Evolutionary conservation across 2,329 filamentous ascomycete genomes (phyloP).

Genomic region (Curvularia hawaiiensis): DNA sequence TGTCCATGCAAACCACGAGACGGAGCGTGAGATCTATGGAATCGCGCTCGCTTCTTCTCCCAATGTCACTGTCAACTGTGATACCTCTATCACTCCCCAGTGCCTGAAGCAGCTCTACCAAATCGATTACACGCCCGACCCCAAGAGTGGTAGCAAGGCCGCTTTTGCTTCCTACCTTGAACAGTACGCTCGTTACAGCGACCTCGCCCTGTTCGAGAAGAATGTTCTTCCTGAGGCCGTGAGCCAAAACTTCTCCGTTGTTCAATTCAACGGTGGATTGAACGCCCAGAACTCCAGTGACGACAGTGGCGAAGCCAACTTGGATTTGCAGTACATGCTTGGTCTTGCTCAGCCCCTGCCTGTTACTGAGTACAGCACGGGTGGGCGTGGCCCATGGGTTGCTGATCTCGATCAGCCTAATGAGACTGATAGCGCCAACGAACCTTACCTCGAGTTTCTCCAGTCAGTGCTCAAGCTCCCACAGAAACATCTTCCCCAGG

Average conservation of each 20-base stretch:
- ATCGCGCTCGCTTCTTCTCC: conserved; percentile 21
- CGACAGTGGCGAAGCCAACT: conserved; percentile 60
- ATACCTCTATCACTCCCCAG: conserved; percentile 49
- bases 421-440: conserved; percentile 59
- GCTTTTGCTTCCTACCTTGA: conserved; percentile 60
- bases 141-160: conserved; percentile 54
- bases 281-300: conserved; percentile 29
- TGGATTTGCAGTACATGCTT: conserved; percentile 66
- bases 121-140: conserved; percentile 54
- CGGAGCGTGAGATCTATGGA: conserved; percentile 25
- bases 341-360: conserved; percentile 59
- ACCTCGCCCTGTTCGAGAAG: conserved; percentile 51
- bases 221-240: conserved; percentile 46
- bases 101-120: conserved; percentile 59
- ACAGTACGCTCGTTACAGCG: conserved; percentile 55
- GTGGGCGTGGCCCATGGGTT: conserved; percentile 59
- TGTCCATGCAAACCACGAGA: conserved; percentile 27
- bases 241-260: conserved; percentile 52
- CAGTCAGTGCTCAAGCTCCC: conserved; percentile 60
- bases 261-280: conserved; percentile 33
- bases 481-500: conserved; percentile 60
- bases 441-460: conserved; percentile 69
- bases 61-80: conserved; percentile 25
- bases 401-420: conserved; percentile 53
- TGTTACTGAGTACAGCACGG: conserved; percentile 64